Evolutionary conservation across 1,284 basidiomycete species (phyloP).

Genomic region (Rhodotorula sp.): DNA sequence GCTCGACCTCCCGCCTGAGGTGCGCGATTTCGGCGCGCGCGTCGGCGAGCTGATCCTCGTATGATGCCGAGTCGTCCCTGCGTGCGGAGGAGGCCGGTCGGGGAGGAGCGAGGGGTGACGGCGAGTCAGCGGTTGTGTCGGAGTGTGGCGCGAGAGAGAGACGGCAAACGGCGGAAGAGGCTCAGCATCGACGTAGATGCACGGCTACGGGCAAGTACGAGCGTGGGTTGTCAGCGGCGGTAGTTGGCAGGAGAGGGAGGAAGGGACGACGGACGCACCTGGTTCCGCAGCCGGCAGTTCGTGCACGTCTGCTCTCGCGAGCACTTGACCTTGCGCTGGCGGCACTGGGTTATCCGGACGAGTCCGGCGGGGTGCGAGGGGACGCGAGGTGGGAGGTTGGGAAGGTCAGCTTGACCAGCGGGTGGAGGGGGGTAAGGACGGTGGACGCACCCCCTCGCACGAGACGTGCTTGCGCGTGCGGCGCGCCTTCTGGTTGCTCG

Average conservation of each 20-base stretch:
- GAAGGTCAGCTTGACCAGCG: neutral
- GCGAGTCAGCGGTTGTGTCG: neutral
- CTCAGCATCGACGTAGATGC: slow-evolving; percentile 7
- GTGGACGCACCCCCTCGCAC: slow-evolving; percentile 13
- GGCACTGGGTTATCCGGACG: neutral
- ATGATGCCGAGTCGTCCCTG: neutral
- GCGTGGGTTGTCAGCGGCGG: too few species aligned
- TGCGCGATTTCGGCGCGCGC: neutral
- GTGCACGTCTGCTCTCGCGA: slow-evolving; percentile 7
- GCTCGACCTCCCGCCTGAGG: neutral
- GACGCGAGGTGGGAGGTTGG: neutral
- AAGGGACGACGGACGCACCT: neutral
- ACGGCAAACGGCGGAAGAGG: neutral
- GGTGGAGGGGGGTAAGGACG: neutral
- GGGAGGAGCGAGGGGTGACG: too few species aligned
- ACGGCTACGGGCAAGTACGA: neutral
- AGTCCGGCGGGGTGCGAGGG: neutral
- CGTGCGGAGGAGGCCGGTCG: neutral
- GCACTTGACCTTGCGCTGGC: slow-evolving; percentile 10
- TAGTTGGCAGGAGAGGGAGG: neutral
- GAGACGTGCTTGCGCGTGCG: neutral
- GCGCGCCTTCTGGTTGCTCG: neutral
- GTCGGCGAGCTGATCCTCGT: neutral
- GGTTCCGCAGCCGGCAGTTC: neutral
- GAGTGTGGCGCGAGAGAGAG: neutral